Evolutionary conservation across 2,329 filamentous ascomycete genomes (phyloP).

Genomic region (Penicillium thymicola): DNA sequence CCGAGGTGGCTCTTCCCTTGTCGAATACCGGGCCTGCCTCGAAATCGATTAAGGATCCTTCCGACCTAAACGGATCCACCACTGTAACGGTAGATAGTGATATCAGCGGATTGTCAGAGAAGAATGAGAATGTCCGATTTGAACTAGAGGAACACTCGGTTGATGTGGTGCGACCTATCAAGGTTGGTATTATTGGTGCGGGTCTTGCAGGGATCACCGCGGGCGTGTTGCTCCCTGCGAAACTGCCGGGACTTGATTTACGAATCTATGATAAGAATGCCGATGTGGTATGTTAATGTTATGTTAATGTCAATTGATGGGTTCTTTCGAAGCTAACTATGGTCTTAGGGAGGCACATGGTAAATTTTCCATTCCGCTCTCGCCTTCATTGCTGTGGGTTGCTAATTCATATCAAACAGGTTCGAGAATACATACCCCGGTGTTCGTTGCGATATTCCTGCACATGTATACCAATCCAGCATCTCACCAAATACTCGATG

Average conservation of each 20-base stretch:
- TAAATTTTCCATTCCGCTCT: constrained; percentile 9
- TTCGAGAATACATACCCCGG: constrained; percentile 57
- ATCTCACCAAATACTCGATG: constrained; percentile 67
- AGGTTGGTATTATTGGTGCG: constrained; percentile 62
- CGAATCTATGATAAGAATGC: constrained; percentile 66
- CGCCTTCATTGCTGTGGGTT: neutral
- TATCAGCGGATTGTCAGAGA: neutral
- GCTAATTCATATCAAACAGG: constrained; percentile 22
- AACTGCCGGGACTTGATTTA: constrained; percentile 65
- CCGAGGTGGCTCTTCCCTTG: constrained; percentile 3
- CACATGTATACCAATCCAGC: constrained; percentile 67
- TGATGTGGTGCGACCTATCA: constrained; percentile 48
- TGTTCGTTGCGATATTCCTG: constrained; percentile 65
- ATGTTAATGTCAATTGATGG: constrained; percentile 28
- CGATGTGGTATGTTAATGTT: constrained; percentile 57
- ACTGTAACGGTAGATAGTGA: constrained; percentile 12
- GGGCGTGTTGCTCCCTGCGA: constrained; percentile 63
- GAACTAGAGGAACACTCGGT: constrained; percentile 46
- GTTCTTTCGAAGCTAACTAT: neutral
- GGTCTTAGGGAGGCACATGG: constrained; percentile 46
- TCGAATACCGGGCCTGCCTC: constrained; percentile 4
- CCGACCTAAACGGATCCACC: neutral
- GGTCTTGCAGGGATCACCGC: constrained; percentile 63
- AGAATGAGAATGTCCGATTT: constrained; percentile 23
- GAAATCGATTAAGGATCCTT: constrained; percentile 11